A percentile compares a stretch with the other conserved stretches of the same genome.
phyloP scores from a whole-genome alignment of 306 rosid genomes.

The Cucurbita argyrosperma region DNA sequence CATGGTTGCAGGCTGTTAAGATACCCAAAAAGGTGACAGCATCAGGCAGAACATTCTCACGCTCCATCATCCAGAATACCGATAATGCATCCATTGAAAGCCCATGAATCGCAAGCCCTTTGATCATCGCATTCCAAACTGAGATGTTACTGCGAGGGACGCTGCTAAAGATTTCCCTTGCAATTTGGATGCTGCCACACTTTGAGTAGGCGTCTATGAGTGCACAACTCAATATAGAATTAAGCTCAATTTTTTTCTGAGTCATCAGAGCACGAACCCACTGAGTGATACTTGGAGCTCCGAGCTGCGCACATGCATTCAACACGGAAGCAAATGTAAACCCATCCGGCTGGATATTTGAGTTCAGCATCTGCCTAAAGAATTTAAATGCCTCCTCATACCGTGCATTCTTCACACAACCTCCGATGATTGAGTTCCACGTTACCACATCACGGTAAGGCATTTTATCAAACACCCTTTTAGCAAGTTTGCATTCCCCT shows the following conservation, averaged over 20 bases:
- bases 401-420: slow-evolving; percentile 34
- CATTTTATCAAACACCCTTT: slow-evolving; percentile 34
- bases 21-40: slow-evolving; percentile 44
- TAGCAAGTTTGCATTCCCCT: slow-evolving; percentile 39
- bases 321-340: slow-evolving; percentile 51
- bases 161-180: slow-evolving; percentile 28
- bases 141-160: slow-evolving; percentile 29
- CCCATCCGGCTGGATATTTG: slow-evolving; percentile 45
- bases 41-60: slow-evolving; percentile 40
- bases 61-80: slow-evolving; percentile 45
- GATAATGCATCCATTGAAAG: slow-evolving; percentile 34
- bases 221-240: slow-evolving; percentile 42
- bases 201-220: slow-evolving; percentile 56
- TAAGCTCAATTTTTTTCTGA: slow-evolving; percentile 29
- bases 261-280: slow-evolving; percentile 49
- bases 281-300: slow-evolving; percentile 33
- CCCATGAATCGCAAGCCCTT: slow-evolving; percentile 60
- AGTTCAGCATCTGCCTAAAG: slow-evolving; percentile 26
- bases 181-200: slow-evolving; percentile 46
- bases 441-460: slow-evolving; percentile 35
- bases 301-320: slow-evolving; percentile 47
- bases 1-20: slow-evolving; percentile 53
- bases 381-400: slow-evolving; percentile 26
- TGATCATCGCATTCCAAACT: slow-evolving; percentile 65
- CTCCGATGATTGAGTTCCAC: slow-evolving; percentile 56